These are phyloP conservation scores for Senecio squalidus DNA, from an alignment of 140 eudicot species.

Conservation along the genomic window DNA sequence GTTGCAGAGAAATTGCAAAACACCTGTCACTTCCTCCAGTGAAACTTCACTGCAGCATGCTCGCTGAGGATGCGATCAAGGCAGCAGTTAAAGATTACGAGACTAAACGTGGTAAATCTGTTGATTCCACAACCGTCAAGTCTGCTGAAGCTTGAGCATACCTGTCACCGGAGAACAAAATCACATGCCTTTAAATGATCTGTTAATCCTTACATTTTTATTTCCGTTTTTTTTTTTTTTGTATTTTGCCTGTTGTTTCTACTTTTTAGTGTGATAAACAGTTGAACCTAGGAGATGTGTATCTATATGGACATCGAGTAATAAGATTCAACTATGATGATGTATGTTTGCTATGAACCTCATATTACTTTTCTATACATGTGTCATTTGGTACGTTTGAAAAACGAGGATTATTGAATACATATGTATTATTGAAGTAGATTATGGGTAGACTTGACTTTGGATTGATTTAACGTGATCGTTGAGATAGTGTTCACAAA, in stretches of 20 bases:
- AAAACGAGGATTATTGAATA: not conserved
- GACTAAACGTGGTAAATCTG: conserved; percentile 49
- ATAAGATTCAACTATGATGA: conserved; percentile 7
- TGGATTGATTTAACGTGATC: not conserved
- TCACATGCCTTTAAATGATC: not conserved
- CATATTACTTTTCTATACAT: not conserved
- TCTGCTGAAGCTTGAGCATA: conserved; percentile 52
- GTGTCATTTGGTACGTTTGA: no score
- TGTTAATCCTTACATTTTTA: no score
- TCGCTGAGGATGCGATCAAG: conserved; percentile 93
- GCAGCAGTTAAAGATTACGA: conserved; percentile 96
- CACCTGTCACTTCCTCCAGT: conserved; percentile 96
- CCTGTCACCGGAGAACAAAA: not conserved
- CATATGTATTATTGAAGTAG: not conserved
- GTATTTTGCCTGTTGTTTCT: not conserved
- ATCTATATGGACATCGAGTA: not conserved
- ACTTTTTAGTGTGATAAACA: not conserved
- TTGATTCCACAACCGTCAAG: conserved; percentile 33
- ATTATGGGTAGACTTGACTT: not conserved
- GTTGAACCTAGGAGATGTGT: conserved; percentile 9
- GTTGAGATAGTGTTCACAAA: no score
- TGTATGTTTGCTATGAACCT: conserved; percentile 2
- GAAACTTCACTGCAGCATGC: conserved; percentile 98
- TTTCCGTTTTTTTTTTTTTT: no score
- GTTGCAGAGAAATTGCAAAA: conserved; percentile 89